These are phyloP conservation scores for Magnolia kwangsiensis DNA, from an alignment of 164 flowering plant genomes.

Conservation along the genomic window DNA sequence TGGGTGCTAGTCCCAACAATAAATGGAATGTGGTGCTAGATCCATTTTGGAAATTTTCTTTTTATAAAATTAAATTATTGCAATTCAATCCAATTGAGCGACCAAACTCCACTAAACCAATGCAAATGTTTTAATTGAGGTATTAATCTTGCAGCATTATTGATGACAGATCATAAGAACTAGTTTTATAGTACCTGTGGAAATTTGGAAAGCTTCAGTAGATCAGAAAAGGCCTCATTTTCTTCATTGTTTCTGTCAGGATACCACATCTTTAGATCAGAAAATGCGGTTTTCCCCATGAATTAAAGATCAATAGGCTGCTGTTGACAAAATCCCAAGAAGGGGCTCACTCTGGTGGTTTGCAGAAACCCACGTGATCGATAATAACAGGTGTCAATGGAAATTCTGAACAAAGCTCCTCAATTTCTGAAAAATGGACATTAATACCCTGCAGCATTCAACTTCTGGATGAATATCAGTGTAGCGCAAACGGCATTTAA, in stretches of 20 bases:
- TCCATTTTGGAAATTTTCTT: too few relatives aligned
- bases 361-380: constrained; percentile 92
- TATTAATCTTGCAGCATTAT: background rate
- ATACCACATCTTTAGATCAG: constrained; percentile 4
- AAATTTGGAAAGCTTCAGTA: constrained; percentile 66
- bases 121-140: background rate
- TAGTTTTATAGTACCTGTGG: constrained; percentile 55
- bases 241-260: constrained; percentile 64
- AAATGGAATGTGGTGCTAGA: too few relatives aligned
- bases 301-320: background rate
- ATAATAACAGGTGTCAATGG: constrained; percentile 77
- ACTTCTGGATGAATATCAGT: background rate
- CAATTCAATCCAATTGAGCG: too few relatives aligned
- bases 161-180: background rate
- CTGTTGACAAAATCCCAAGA: background rate
- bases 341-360: constrained; percentile 63
- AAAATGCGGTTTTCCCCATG: background rate
- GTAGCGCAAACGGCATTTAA: background rate
- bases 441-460: constrained; percentile 62
- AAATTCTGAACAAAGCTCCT: constrained; percentile 72
- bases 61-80: too few relatives aligned
- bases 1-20: too few relatives aligned
- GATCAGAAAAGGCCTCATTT: constrained; percentile 41
- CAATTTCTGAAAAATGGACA: constrained; percentile 74
- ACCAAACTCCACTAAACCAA: too few relatives aligned